Percentiles rank a stretch among this genome's conserved stretches.
phyloP scores from a whole-genome alignment of 2,329 filamentous ascomycete genomes.

The Achaetomium macrosporum region DNA sequence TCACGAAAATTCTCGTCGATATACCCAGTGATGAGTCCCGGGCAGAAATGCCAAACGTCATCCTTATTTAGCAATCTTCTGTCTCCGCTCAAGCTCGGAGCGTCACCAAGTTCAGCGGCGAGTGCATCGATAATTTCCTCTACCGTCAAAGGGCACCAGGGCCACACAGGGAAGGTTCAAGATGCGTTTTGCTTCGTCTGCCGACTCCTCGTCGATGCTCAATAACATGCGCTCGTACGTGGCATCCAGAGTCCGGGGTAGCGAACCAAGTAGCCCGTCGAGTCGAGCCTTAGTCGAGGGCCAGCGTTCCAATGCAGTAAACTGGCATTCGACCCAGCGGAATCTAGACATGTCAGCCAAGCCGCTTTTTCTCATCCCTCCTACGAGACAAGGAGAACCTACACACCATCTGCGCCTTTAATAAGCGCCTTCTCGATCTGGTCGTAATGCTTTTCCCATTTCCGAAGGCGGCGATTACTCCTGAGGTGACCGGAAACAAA shows the following conservation, averaged over 20 bases:
- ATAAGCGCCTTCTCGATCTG: constrained; percentile 27
- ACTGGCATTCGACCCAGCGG: constrained; percentile 33
- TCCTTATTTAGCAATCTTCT: constrained; percentile 6
- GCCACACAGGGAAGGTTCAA: constrained; percentile 15
- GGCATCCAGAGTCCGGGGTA: constrained; percentile 29
- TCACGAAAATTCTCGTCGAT: neutral
- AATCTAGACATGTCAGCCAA: constrained; percentile 27
- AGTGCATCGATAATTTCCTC: constrained; percentile 17
- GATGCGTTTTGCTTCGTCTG: constrained; percentile 10
- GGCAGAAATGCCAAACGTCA: constrained; percentile 15
- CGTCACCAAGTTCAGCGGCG: constrained; percentile 16
- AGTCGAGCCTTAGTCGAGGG: constrained; percentile 19
- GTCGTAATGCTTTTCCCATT: constrained; percentile 24
- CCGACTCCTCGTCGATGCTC: constrained; percentile 14
- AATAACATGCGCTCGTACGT: constrained; percentile 22
- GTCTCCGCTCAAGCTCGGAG: constrained; percentile 14
- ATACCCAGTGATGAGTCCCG: constrained; percentile 14
- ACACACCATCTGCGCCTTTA: constrained; percentile 30
- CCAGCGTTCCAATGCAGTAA: constrained; percentile 25
- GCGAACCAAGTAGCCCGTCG: constrained; percentile 27
- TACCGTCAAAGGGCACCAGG: constrained; percentile 6
- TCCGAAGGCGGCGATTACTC: constrained; percentile 21
- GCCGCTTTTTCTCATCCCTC: no score
- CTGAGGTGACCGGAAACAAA: constrained; percentile 25
- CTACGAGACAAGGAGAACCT: constrained; percentile 10